These are phyloP conservation scores for Singerocomus rubriflavus DNA, from an alignment of 1,284 basidiomycete species.

Conservation along the genomic window DNA sequence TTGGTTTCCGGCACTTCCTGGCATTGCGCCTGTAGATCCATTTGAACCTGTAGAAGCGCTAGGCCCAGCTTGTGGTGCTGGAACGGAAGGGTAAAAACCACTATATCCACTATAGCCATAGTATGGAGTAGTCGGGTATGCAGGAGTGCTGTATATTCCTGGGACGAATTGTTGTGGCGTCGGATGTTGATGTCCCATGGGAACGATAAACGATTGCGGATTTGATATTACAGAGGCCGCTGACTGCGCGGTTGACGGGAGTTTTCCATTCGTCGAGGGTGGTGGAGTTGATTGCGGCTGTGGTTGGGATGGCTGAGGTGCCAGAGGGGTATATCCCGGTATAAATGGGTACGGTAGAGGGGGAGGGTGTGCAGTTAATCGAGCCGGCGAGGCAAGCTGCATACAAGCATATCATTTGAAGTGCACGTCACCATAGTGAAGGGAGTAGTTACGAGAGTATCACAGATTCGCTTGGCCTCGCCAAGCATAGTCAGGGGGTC, in stretches of 20 bases:
- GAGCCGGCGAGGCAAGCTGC: constrained; percentile 68
- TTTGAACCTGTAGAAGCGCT: constrained; percentile 27
- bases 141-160: constrained; percentile 38
- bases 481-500: constrained; percentile 69
- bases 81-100: constrained; percentile 35
- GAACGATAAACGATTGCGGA: constrained; percentile 66
- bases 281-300: constrained; percentile 26
- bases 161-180: constrained; percentile 38
- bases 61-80: constrained; percentile 26
- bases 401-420: constrained; percentile 15
- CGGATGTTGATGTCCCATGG: constrained; percentile 45
- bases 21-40: constrained; percentile 16
- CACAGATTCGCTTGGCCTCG: constrained; percentile 75
- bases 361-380: constrained; percentile 60
- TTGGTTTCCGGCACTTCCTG: constrained; percentile 50
- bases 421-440: constrained; percentile 5
- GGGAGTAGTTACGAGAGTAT: constrained; percentile 55
- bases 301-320: constrained; percentile 21
- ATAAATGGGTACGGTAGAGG: constrained; percentile 53
- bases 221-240: constrained; percentile 54
- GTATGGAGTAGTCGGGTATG: constrained; percentile 61
- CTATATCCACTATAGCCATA: constrained; percentile 41
- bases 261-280: constrained; percentile 29
- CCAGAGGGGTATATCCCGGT: constrained; percentile 36
- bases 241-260: constrained; percentile 25